Evolutionary conservation across 1,139 yeast species (phyloP).

Genomic region (Pichia sp.): DNA sequence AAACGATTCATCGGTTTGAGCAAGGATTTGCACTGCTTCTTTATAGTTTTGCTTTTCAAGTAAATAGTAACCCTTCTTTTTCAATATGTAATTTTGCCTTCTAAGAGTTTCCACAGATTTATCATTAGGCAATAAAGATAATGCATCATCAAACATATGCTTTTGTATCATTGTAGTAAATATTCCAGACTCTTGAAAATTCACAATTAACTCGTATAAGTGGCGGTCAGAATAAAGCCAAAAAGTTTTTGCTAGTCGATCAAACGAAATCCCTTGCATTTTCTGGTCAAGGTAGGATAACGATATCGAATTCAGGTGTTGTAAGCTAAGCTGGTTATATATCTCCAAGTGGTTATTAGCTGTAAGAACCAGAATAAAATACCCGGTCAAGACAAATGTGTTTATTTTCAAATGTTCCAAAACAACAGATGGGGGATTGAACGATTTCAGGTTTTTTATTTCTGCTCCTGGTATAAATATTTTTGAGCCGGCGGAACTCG

Average conservation of each 20-base stretch:
- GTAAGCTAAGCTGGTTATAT: constrained; percentile 48
- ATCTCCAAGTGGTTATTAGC: constrained; percentile 38
- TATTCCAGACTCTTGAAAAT: constrained; percentile 65
- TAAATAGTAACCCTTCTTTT: constrained; percentile 57
- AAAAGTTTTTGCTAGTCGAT: constrained; percentile 47
- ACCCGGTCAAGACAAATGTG: constrained; percentile 36
- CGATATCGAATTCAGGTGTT: constrained; percentile 21
- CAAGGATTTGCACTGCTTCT: constrained; percentile 62
- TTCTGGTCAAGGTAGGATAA: constrained; percentile 33
- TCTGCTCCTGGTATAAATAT: background rate
- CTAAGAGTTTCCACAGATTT: constrained; percentile 31
- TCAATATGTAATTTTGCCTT: constrained; percentile 51
- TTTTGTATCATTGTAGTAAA: constrained; percentile 69
- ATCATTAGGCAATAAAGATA: constrained; percentile 37
- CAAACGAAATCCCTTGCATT: constrained; percentile 57
- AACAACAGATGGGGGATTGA: constrained; percentile 20
- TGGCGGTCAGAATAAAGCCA: constrained; percentile 53
- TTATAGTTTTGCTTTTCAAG: constrained; percentile 35
- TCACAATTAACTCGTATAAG: constrained; percentile 64
- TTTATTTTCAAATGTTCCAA: background rate
- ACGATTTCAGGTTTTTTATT: background rate
- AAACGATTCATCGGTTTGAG: constrained; percentile 61
- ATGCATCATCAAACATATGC: constrained; percentile 65
- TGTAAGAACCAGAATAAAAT: constrained; percentile 47
- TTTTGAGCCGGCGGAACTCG: background rate